phyloP scores from a whole-genome alignment of 352 stramenopile species.

The Pythium rishiriense region DNA sequence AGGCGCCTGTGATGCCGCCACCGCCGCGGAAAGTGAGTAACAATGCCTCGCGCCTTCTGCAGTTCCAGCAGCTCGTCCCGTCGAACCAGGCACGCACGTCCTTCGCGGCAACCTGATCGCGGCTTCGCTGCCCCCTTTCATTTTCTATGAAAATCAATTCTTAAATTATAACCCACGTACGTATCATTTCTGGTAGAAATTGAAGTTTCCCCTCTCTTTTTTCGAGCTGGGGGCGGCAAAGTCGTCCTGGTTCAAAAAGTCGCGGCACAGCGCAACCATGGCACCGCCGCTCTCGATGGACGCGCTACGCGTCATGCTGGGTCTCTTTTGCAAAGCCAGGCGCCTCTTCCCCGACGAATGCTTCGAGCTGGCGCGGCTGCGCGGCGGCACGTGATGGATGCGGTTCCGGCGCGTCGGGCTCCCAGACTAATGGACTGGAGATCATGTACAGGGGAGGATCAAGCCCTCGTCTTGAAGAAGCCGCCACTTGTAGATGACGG shows the following conservation, averaged over 20 bases:
- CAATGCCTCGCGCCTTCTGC: slow-evolving; percentile 34
- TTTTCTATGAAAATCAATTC: slow-evolving; percentile 25
- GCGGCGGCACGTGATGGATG: not conserved
- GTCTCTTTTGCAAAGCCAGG: slow-evolving; percentile 28
- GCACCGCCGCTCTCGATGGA: slow-evolving; percentile 14
- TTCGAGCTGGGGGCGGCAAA: slow-evolving; percentile 12
- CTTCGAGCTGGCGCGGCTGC: slow-evolving; percentile 11
- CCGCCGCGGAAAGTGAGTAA: slow-evolving; percentile 27
- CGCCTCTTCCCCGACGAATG: slow-evolving; percentile 22
- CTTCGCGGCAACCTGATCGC: slow-evolving; percentile 1
- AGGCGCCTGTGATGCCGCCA: not conserved
- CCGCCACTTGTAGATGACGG: slow-evolving; percentile 5
- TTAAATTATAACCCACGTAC: slow-evolving; percentile 1
- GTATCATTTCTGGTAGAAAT: slow-evolving; percentile 25
- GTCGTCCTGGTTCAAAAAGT: not conserved
- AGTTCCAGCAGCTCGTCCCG: slow-evolving; percentile 61
- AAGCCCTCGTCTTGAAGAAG: slow-evolving; percentile 23
- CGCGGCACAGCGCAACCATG: not conserved
- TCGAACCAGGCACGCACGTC: slow-evolving; percentile 37
- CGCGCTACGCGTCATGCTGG: slow-evolving; percentile 25
- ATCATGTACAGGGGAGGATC: slow-evolving; percentile 9
- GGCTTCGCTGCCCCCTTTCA: not conserved
- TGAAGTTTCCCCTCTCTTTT: slow-evolving; percentile 25
- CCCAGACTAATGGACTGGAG: not conserved
- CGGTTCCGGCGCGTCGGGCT: not conserved